Percentiles rank a stretch among this genome's conserved stretches.
These are phyloP conservation scores for Termitomyces sp. DNA, from an alignment of 768 basidiomycete species.

Conservation along the genomic window DNA sequence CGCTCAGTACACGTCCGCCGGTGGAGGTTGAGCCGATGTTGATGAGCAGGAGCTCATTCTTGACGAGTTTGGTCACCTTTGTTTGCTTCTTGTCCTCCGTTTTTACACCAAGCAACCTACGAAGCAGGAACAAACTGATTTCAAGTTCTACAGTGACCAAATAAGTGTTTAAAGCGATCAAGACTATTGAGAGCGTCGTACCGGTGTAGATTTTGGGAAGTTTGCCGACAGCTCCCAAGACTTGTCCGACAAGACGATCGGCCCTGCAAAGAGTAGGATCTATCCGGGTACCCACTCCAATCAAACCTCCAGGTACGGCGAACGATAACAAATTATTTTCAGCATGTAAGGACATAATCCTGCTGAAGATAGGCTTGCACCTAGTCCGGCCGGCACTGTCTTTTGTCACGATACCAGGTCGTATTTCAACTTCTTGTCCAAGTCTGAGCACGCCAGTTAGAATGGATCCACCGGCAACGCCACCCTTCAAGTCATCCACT, in stretches of 20 bases:
- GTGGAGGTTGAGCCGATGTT: slow-evolving; percentile 98
- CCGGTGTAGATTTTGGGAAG: slow-evolving; percentile 91
- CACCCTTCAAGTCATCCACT: slow-evolving; percentile 95
- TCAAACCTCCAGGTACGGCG: slow-evolving; percentile 95
- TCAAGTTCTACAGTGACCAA: slow-evolving; percentile 59
- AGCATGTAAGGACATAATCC: slow-evolving; percentile 87
- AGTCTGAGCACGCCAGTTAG: slow-evolving; percentile 86
- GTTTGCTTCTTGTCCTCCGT: slow-evolving; percentile 99
- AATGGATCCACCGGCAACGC: slow-evolving; percentile 96
- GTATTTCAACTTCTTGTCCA: slow-evolving; percentile 93
- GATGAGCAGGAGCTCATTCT: slow-evolving; percentile 90
- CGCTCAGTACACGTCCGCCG: slow-evolving; percentile 89
- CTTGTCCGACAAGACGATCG: slow-evolving; percentile 94
- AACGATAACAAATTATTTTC: slow-evolving; percentile 93
- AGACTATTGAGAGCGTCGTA: slow-evolving; percentile 19
- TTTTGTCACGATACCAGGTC: slow-evolving; percentile 95
- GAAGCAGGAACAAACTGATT: slow-evolving; percentile 90
- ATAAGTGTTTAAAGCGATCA: neutral
- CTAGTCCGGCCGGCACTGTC: slow-evolving; percentile 84
- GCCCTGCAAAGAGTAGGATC: slow-evolving; percentile 97
- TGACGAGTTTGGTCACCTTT: slow-evolving; percentile 86
- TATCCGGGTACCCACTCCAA: slow-evolving; percentile 96
- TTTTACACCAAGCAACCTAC: slow-evolving; percentile 94
- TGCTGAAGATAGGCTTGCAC: slow-evolving; percentile 91
- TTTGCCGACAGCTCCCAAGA: slow-evolving; percentile 91